Evolutionary conservation across 306 rosid species (phyloP).

Genomic region (Carpinus fangiana): DNA sequence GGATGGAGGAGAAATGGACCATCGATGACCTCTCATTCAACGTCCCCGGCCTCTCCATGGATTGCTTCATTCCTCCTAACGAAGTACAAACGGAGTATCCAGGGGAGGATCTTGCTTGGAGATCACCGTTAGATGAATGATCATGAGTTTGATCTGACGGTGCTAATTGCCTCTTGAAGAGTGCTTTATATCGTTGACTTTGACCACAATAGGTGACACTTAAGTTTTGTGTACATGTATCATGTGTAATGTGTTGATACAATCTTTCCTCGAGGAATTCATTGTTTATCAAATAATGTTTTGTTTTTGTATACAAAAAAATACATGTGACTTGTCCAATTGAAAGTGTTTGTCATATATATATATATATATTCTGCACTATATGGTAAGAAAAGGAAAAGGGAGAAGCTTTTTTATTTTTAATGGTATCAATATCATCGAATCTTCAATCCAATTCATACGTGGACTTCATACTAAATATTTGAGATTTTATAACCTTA

Average conservation of each 20-base stretch:
- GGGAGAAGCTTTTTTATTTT: too few relatives aligned
- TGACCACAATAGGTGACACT: neutral
- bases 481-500: too few relatives aligned
- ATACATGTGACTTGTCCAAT: neutral
- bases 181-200: neutral
- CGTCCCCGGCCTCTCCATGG: conserved; percentile 78
- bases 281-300: neutral
- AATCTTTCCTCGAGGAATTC: neutral
- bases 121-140: conserved; percentile 47
- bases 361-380: neutral
- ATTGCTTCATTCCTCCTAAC: conserved; percentile 84
- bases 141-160: neutral
- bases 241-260: neutral
- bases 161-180: conserved; percentile 6
- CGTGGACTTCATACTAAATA: too few relatives aligned
- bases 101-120: conserved; percentile 55
- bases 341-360: too few relatives aligned
- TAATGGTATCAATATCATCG: too few relatives aligned
- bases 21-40: conserved; percentile 91
- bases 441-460: too few relatives aligned
- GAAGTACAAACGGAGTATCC: conserved; percentile 54
- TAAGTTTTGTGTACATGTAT: neutral
- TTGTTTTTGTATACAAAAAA: too few relatives aligned
- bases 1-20: conserved; percentile 79
- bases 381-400: too few relatives aligned